Percentiles rank a stretch among this genome's conserved stretches.
phyloP scores from a whole-genome alignment of 371 early-diverging fungal genomes.

The Blakeslea trispora region DNA sequence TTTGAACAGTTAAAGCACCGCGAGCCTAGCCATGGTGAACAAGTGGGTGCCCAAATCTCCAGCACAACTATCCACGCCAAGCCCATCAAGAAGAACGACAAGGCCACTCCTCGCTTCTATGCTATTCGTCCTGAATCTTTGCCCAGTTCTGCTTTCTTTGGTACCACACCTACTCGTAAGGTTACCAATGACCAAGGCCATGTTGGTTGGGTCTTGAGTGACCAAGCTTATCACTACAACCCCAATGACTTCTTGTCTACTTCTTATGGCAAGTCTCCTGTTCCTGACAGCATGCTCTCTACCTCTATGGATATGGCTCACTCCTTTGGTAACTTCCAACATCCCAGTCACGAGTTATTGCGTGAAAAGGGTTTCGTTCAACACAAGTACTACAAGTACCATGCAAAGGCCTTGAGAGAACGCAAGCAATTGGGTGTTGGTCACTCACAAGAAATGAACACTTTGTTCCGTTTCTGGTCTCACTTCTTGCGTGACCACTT shows the following conservation, averaged over 20 bases:
- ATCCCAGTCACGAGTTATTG: conserved; percentile 91
- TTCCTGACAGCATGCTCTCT: conserved; percentile 37
- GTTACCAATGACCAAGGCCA: conserved; percentile 69
- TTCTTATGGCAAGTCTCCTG: conserved; percentile 46
- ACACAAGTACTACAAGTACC: conserved; percentile 95
- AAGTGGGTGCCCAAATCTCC: conserved; percentile 26
- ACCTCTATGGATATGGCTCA: conserved; percentile 49
- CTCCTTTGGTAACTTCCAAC: conserved; percentile 86
- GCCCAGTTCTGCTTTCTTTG: conserved; percentile 52
- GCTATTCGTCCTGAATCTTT: conserved; percentile 61
- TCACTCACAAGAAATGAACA: conserved; percentile 97
- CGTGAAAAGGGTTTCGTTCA: conserved; percentile 95
- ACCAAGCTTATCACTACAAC: conserved; percentile 53
- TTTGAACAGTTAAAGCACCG: conserved; percentile 50
- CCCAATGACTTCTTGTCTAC: conserved; percentile 48
- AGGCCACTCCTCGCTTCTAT: conserved; percentile 63
- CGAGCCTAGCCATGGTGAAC: conserved; percentile 24
- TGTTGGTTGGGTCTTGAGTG: conserved; percentile 87
- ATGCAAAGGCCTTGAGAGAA: conserved; percentile 89
- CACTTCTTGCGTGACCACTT: conserved; percentile 95
- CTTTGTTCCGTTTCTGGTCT: conserved; percentile 97
- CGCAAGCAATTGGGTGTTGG: conserved; percentile 90
- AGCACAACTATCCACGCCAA: conserved; percentile 27
- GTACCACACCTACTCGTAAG: conserved; percentile 46
- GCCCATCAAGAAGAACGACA: conserved; percentile 42